These are phyloP conservation scores for Xylariomycetidae sp. DNA, from an alignment of 2,329 filamentous ascomycete species.

Conservation along the genomic window DNA sequence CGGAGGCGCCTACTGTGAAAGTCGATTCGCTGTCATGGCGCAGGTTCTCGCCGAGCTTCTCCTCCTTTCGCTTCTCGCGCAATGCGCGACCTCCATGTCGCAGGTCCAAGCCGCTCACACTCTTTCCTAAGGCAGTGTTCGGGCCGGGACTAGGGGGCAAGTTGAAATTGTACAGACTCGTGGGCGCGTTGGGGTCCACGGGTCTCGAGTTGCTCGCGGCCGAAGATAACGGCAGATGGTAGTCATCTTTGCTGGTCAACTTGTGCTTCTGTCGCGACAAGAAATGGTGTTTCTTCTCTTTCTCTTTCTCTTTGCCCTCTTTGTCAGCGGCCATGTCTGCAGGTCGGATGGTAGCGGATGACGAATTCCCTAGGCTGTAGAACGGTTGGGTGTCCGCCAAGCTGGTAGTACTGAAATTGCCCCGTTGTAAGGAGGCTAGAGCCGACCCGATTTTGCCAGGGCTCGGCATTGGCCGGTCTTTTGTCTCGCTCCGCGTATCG, in stretches of 20 bases:
- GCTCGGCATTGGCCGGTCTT: slow-evolving; percentile 63
- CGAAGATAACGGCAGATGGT: slow-evolving; percentile 66
- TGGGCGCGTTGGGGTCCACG: slow-evolving; percentile 67
- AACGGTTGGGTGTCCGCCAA: slow-evolving; percentile 62
- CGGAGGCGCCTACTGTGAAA: slow-evolving; percentile 31
- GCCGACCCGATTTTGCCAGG: slow-evolving; percentile 66
- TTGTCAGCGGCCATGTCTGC: slow-evolving; percentile 41
- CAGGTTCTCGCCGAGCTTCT: slow-evolving; percentile 43
- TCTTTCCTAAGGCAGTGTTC: slow-evolving; percentile 66
- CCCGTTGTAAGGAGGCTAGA: slow-evolving; percentile 57
- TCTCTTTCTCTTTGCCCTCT: slow-evolving; percentile 55
- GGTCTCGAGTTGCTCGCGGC: slow-evolving; percentile 71
- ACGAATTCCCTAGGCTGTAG: slow-evolving; percentile 71
- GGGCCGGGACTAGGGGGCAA: slow-evolving; percentile 66
- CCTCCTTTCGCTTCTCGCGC: slow-evolving; percentile 75
- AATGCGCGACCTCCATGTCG: slow-evolving; percentile 70
- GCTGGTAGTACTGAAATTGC: slow-evolving; percentile 66
- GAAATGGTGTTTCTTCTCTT: slow-evolving; percentile 75
- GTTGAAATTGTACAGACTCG: slow-evolving; percentile 73
- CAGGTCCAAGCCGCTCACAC: slow-evolving; percentile 73
- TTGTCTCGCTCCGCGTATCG: slow-evolving; percentile 60
- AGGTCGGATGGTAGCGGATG: slow-evolving; percentile 69
- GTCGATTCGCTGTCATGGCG: slow-evolving; percentile 47
- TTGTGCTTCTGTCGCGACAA: slow-evolving; percentile 75
- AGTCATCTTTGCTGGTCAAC: slow-evolving; percentile 65